Conservation (phyloP, 345 rosid genomes). For the Aquilaria yunnanensis region DNA sequence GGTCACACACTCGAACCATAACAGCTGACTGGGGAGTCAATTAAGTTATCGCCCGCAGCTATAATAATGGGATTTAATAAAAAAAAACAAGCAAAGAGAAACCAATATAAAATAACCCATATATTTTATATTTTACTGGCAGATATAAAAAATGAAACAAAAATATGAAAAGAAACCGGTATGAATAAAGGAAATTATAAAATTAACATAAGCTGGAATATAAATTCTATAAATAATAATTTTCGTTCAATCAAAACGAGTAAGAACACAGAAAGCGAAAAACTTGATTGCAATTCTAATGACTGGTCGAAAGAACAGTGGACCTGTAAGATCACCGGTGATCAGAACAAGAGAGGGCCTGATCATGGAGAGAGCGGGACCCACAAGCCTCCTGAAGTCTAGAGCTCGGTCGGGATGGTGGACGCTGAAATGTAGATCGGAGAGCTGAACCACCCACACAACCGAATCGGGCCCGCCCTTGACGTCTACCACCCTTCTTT, state of each 20-base stretch:
- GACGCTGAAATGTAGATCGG: conserved; percentile 98
- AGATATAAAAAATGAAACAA: too few relatives aligned
- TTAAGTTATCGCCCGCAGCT: too few relatives aligned
- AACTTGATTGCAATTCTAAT: too few relatives aligned
- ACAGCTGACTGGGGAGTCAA: too few relatives aligned
- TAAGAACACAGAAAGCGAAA: not conserved
- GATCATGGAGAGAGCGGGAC: conserved; percentile 65
- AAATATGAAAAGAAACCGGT: too few relatives aligned
- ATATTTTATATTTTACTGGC: too few relatives aligned
- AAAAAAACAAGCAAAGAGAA: not conserved
- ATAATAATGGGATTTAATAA: too few relatives aligned
- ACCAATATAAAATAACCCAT: not conserved
- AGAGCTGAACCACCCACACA: conserved; percentile 90
- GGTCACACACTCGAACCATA: too few relatives aligned
- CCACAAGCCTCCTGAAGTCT: conserved; percentile 51
- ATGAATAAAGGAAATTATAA: not conserved
- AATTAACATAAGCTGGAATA: too few relatives aligned
- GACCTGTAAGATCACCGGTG: conserved; percentile 98
- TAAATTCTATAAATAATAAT: too few relatives aligned
- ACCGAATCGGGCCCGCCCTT: conserved; percentile 60
- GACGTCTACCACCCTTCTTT: conserved; percentile 44
- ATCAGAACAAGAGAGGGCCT: conserved; percentile 81
- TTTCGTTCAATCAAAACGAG: too few relatives aligned
- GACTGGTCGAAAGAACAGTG: too few relatives aligned
- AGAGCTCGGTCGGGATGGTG: conserved; percentile 80